Evolutionary conservation across 2,329 filamentous ascomycete genomes (phyloP), one percentile per base, ranked within the genome.

Genomic region (Incumbomyces delicatus): DNA sequence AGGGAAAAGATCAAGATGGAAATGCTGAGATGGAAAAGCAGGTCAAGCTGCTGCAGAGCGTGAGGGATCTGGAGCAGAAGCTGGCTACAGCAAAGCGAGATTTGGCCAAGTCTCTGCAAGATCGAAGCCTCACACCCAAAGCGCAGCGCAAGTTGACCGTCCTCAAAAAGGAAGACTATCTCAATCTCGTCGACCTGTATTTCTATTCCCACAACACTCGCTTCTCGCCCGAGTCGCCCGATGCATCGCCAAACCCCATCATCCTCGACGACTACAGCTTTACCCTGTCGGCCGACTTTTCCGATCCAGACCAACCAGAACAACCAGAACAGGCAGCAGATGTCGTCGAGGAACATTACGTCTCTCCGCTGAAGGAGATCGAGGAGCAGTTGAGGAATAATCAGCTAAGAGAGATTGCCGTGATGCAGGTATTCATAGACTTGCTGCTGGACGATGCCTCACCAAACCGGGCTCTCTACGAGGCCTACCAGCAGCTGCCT

Each of bases 401-500:
- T 39, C 61, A 50, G 44, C 18, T 55, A 13, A 49, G 49, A 18
- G 56, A 58, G 34, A 50, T 57, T 32, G 36, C 38, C 16, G 50
- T 50, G 10, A 50, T 56, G 42, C 49, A 51, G 33, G 45, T 40
- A 14, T 61, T 72, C 37, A 51, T 70, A 17, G 61, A 65, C 42
- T 57, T 72, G 30, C 58, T 78, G 35, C 52, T 63, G 38, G 62
- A 72, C 47, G 63, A 69, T 32, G 57, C 63, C 14, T 65, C 67
- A 32, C 64, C 67, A 3, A 73, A 73, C 48, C 65, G 72, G 41
- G 63, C 67, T 10, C 58, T 81, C 4, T 81, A 73, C 58, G 60
- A 68, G 12, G 63, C 70, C 1, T 83, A 80, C 60, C 66, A 67
- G 51, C 58, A 62, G 13, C 63, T 82, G 5, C 75, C 72, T 2